phyloP scores from a whole-genome alignment of 2,329 filamentous ascomycete species.

The Colletotrichum truncatum region DNA sequence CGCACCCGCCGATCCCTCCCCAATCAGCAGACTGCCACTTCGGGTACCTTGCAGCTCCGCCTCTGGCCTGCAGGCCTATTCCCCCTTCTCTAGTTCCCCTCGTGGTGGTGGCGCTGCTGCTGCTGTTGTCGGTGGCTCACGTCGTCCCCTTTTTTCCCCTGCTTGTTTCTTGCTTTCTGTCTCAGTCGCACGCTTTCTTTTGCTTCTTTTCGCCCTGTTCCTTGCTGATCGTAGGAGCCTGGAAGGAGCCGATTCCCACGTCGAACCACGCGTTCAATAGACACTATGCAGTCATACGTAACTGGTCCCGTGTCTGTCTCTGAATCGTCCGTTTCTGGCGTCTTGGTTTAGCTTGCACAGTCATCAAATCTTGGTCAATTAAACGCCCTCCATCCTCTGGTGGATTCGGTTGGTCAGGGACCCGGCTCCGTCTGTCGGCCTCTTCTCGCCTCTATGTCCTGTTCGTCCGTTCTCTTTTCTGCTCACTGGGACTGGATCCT shows the following conservation, averaged over 20 bases:
- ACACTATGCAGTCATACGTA: neutral
- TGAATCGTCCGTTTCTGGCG: neutral
- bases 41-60: constrained; percentile 29
- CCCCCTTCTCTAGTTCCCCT: neutral
- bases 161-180: neutral
- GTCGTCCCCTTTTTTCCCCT: neutral
- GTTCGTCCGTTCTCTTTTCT: too few species aligned
- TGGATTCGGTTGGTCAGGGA: constrained; percentile 26
- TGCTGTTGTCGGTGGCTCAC: neutral
- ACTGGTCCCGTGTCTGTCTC: too few species aligned
- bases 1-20: constrained; percentile 19
- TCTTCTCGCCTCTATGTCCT: too few species aligned
- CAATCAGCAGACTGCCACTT: constrained; percentile 9
- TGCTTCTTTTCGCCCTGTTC: constrained; percentile 15
- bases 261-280: neutral
- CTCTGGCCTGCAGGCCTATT: constrained; percentile 2
- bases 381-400: constrained; percentile 5
- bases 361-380: constrained; percentile 3
- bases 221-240: neutral
- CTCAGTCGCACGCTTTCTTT: neutral
- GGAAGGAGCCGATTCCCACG: neutral
- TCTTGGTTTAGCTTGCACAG: neutral
- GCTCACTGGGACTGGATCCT: neutral
- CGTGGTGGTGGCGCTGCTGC: neutral
- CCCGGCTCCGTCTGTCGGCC: constrained; percentile 2